These are phyloP conservation scores for Amylocystis lapponica DNA, from an alignment of 768 basidiomycete genomes.

Conservation along the genomic window DNA sequence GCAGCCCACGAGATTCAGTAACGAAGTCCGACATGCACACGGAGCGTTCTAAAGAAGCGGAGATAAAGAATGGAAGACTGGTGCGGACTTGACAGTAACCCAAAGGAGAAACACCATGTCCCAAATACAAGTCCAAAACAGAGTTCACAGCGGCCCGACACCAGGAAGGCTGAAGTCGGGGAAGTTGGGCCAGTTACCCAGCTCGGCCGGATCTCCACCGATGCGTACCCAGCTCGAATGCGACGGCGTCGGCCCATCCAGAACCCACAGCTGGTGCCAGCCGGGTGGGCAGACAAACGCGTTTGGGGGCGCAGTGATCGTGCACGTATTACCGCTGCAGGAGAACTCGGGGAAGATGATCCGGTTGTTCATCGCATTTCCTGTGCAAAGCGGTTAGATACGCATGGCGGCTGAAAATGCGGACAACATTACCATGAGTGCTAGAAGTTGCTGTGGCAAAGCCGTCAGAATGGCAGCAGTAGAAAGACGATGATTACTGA, in stretches of 20 bases:
- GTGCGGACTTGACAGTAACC: too few relatives aligned
- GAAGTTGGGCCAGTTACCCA: constrained; percentile 71
- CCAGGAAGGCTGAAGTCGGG: constrained; percentile 68
- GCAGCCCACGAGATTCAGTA: too few relatives aligned
- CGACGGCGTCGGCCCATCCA: constrained; percentile 77
- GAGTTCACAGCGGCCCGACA: constrained; percentile 24
- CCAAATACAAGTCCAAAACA: background rate
- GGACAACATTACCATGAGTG: constrained; percentile 64
- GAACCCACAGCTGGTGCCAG: constrained; percentile 71
- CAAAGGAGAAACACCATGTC: too few relatives aligned
- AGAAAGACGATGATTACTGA: constrained; percentile 28
- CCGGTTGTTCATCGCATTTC: constrained; percentile 70
- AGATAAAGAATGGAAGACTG: too few relatives aligned
- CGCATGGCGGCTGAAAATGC: background rate
- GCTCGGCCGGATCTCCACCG: constrained; percentile 63
- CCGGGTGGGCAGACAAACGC: constrained; percentile 63
- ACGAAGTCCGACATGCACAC: too few relatives aligned
- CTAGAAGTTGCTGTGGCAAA: constrained; percentile 53
- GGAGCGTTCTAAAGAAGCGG: too few relatives aligned
- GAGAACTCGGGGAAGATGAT: constrained; percentile 70
- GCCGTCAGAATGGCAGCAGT: background rate
- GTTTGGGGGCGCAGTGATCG: constrained; percentile 74
- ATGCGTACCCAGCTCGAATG: constrained; percentile 72
- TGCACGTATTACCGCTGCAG: constrained; percentile 64
- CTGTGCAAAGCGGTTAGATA: too few relatives aligned